Base-by-base conservation (phyloP, 176 grass and related monocot species). In the Phyllostachys edulis region DNA sequence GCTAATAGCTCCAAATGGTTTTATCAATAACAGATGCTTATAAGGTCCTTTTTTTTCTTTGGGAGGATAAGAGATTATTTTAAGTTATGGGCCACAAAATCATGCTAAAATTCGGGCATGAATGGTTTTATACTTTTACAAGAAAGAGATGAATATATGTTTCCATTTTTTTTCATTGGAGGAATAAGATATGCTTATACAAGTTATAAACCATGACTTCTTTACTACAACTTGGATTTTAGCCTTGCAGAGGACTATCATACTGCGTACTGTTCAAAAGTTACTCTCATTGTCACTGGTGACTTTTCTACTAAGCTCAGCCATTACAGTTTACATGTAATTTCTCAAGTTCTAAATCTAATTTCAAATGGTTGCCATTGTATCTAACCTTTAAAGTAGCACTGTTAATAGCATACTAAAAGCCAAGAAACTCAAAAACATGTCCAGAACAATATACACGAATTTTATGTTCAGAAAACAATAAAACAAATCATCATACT, bases 21-120 rank as follows among this genome's bases (percentile, higher is more conserved):
- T 69, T 44, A 67, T 24, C 21, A 65, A 36, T 11, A 66, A 87
- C 20, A 56, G 6, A 82, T 61, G 49, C 40, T 68, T 75, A 50
- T 69, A 57, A 38, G 63, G 5, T 38, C 51, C 11, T 32, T 84
- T 65, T 66, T 66, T 52, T 11, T 11, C 9, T 24, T 11, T 24
- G 57, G 57, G 57, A n/a, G 18, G 9, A 21, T 3, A 52, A 18
- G 50, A 52, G 50, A 52, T 52, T 3, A 8, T 21, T 56, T 56
- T 56, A 3, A 4, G 34, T 75, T 54, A 21, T 7, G 32, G n/a
- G 12, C n/a, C 9, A 61, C 57, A 61, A 60, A 26, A 61, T 61
- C 20, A n/a, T n/a, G 54, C 39, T 44, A 20, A 21, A 68, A 21
- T 20, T 18, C 7, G 4, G 49, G 1, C 49, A 51, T 51, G 15